These are phyloP conservation scores for Lathyrus sativus DNA, from an alignment of 306 rosid species.

Conservation along the genomic window DNA sequence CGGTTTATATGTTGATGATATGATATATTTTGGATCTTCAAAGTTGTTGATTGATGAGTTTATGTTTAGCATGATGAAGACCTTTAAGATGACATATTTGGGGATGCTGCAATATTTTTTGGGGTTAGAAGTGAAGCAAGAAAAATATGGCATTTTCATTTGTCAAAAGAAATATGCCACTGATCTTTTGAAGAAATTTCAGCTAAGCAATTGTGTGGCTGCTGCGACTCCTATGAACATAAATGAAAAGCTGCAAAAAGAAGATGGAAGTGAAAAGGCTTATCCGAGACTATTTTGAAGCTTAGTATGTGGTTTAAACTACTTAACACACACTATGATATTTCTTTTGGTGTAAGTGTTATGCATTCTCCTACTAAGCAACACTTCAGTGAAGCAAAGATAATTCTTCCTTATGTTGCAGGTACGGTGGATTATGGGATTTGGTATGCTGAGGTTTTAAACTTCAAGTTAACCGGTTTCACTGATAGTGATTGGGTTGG, in stretches of 20 bases:
- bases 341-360: no score
- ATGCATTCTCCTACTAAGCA: no score
- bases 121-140: background rate
- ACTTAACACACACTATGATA: no score
- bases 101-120: background rate
- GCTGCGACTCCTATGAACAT: background rate
- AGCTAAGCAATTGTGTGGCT: background rate
- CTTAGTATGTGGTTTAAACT: background rate
- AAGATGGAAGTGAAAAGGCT: background rate
- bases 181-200: background rate
- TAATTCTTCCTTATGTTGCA: no score
- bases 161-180: background rate
- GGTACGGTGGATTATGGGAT: no score
- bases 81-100: background rate
- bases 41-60: no score
- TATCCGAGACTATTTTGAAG: background rate
- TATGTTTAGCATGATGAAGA: background rate
- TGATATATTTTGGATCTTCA: no score
- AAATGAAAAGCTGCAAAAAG: background rate
- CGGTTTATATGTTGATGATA: no score
- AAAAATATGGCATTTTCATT: background rate
- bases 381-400: no score
- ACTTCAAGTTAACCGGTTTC: no score
- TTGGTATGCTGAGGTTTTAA: no score
- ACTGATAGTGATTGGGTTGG: no score